Conservation (phyloP, 495 filamentous ascomycete species). For the Chaetomidium leptoderma region DNA sequence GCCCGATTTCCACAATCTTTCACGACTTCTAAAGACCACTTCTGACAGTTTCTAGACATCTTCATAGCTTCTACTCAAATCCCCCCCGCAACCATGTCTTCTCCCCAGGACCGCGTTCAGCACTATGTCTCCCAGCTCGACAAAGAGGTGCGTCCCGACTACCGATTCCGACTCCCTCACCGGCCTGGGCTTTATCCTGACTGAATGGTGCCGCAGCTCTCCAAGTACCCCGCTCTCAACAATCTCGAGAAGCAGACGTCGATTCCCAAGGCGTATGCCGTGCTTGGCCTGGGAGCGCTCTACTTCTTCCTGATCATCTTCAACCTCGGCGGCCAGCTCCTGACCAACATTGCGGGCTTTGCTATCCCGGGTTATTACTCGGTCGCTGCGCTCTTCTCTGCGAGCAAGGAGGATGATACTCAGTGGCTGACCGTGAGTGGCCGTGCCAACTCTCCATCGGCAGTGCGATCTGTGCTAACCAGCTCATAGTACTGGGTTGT, state of each 20-base stretch:
- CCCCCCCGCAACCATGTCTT: conserved; percentile 53
- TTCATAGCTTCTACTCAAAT: not conserved
- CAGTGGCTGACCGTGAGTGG: conserved; percentile 67
- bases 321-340: conserved; percentile 95
- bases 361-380: conserved; percentile 94
- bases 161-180: conserved; percentile 3
- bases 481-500: conserved; percentile 88
- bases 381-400: conserved; percentile 79
- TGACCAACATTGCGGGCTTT: conserved; percentile 96
- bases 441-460: not conserved
- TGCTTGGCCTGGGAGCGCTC: conserved; percentile 76
- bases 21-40: not conserved
- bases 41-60: conserved; percentile 7
- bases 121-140: conserved; percentile 86
- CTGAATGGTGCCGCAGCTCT: conserved; percentile 58
- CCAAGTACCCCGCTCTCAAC: conserved; percentile 90
- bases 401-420: conserved; percentile 80
- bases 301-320: conserved; percentile 99
- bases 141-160: conserved; percentile 76
- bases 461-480: conserved; percentile 26
- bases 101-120: conserved; percentile 84
- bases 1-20: no score
- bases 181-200: conserved; percentile 15
- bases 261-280: conserved; percentile 91
- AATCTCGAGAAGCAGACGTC: conserved; percentile 95